Base-by-base conservation (phyloP, 768 basidiomycete genomes). In the Amanita exitialis region DNA sequence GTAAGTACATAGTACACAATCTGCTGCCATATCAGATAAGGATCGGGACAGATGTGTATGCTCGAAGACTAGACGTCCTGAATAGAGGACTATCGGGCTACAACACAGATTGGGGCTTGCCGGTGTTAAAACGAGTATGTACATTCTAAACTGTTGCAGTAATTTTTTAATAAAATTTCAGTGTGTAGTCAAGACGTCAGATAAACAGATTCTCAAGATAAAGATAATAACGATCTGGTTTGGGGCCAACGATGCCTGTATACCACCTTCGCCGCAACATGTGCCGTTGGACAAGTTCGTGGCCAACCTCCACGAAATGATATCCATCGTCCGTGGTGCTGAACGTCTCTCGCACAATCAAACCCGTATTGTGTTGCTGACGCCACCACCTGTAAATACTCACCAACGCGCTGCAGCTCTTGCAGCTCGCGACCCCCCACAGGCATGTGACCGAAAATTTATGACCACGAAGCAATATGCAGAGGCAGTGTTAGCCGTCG, bases 31-130 rank as follows among this genome's bases (percentile, higher is more conserved):
- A 45, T 47, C 48, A 32, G 35, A 43, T 47, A 46, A 39, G 37
- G 20, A 30, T 18, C 12, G 44, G 6, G 3, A 52, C 55, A 91
- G 90, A 85, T 62, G 74, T 72, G 0, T 95, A 95, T 64, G 76
- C 76, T 38, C 73, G 93, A 54, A 89, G 82, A 64, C 65, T 92
- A 28, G 93, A 96, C 60, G 80, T 96, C 16, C 56, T 95, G 55
- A 95, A 95, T 61, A 80, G 92, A 44, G 93, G 93, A 1, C 71
- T 83, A 25, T 74, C 78, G 27, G 91, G 91, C 2, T 96, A 94
- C 66, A 93, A 88, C 60, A 85, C 90, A 0, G 80, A 84, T 30
- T 94, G 91, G 92, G 83, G 74, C 5, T 67, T 92, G 34, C 86
- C 88, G 3, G 75, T 90, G 25, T 78, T 94, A 51, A 76, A 87